A percentile compares a stretch with the other conserved stretches of the same genome.
Evolutionary conservation across 805 yeast genomes (phyloP).

Genomic region (Priceomyces melissophilus): DNA sequence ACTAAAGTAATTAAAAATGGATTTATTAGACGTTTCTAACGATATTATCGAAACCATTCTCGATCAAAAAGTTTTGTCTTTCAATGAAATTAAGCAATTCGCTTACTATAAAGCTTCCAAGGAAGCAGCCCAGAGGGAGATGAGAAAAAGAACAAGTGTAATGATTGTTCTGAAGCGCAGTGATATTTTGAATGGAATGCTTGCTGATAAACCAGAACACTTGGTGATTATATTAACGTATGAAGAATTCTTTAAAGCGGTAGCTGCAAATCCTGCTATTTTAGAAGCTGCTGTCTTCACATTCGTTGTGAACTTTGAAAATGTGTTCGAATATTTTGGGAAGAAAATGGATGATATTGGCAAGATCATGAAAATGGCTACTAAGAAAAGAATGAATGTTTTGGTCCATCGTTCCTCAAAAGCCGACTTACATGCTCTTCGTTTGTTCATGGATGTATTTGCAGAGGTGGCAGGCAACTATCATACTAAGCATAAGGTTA

Average conservation of each 20-base stretch:
- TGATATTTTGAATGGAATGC: neutral
- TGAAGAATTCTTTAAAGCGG: neutral
- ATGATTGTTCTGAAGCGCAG: neutral
- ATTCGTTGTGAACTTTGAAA: conserved; percentile 1
- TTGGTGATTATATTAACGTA: neutral
- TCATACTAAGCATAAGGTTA: neutral
- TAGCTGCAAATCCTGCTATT: neutral
- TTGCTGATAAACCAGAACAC: neutral
- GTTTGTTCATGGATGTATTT: neutral
- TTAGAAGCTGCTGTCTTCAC: neutral
- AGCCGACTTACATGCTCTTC: neutral
- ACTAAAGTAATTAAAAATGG: neutral
- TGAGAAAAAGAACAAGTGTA: conserved; percentile 2
- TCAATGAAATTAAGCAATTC: conserved; percentile 3
- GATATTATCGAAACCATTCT: conserved; percentile 1
- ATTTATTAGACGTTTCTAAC: neutral
- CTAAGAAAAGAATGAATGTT: neutral
- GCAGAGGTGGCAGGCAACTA: neutral
- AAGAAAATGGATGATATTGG: neutral
- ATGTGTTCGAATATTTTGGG: conserved; percentile 1
- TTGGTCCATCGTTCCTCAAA: conserved; percentile 1
- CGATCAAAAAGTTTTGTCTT: neutral
- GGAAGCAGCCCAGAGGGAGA: neutral
- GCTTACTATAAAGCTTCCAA: neutral
- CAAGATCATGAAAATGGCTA: neutral